phyloP scores from a whole-genome alignment of 306 rosid species.

The Castanea crenata region DNA sequence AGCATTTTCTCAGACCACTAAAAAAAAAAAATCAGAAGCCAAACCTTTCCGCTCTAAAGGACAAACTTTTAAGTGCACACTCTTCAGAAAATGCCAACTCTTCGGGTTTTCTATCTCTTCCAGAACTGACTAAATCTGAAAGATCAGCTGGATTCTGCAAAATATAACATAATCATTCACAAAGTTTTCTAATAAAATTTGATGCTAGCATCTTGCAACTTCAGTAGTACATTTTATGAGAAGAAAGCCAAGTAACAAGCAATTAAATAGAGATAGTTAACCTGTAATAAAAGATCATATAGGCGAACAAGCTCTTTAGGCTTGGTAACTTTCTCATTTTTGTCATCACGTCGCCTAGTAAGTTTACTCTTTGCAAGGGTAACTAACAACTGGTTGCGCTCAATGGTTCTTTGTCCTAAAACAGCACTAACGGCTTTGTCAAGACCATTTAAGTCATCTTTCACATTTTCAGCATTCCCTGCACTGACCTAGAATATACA shows the following conservation, averaged over 20 bases:
- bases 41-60: constrained; percentile 88
- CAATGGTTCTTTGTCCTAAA: constrained; percentile 88
- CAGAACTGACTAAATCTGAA: constrained; percentile 89
- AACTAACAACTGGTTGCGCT: constrained; percentile 85
- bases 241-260: constrained; percentile 5
- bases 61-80: constrained; percentile 65
- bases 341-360: constrained; percentile 65
- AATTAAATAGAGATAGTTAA: constrained; percentile 25
- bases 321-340: constrained; percentile 88
- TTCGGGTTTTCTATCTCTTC: constrained; percentile 79
- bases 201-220: constrained; percentile 7
- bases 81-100: constrained; percentile 73
- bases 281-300: constrained; percentile 88
- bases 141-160: constrained; percentile 92
- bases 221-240: constrained; percentile 2
- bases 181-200: constrained; percentile 26
- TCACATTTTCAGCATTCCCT: constrained; percentile 77
- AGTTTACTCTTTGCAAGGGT: constrained; percentile 88
- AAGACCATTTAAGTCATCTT: constrained; percentile 92
- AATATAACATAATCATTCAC: constrained; percentile 4
- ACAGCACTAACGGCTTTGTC: constrained; percentile 97
- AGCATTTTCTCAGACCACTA: constrained; percentile 1
- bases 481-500: constrained; percentile 66
- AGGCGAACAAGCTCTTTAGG: constrained; percentile 99
- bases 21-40: constrained; percentile 19